Base-by-base conservation (phyloP, 2,329 filamentous ascomycete species). In the Penicillium concentricum region DNA sequence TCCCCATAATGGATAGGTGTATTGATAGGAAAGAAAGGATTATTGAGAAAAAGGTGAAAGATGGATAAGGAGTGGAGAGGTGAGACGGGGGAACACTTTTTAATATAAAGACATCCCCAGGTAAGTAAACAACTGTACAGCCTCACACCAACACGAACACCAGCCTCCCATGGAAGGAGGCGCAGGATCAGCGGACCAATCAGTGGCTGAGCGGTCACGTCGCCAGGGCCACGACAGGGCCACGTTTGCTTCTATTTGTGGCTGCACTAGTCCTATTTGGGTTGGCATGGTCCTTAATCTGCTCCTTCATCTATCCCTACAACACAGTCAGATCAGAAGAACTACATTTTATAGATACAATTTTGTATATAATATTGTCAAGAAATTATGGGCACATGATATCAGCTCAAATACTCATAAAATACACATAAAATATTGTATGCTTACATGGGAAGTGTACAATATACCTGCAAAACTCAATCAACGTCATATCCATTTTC, bases 1-100 rank as follows among this genome's bases (percentile, higher is more conserved):
- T 87, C 61, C 86, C 86, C 87, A 89, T 90, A 67, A 35, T 70
- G 65, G 51, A 38, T 32, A 22, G 48, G 28, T 28, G 32, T 38
- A 22, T 42, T 30, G 28, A 32, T 34, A 20, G 8, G 16, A 24
- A 50, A 30, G 34, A 39, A 30, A 32, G 41, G 10, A 48, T 51
- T 32, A 30, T 50, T 39, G 26, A 22, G 48, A 44, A 52, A 54
- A 16, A 51, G 37, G 24, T 47, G 55, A 50, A 35, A 43, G 43
- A 28, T 37, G 30, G 28, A 39, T 56, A 38, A 41, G 41, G 41
- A 35, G 48, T 48, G 44, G 44, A 34, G 37, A 18, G 24, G 4
- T 30, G 39, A 45, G 46, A 28, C 10, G 26, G 54, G 57, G 45
- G 48, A 4, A 24, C 28, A n/a, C 44, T 22, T 57, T 63, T 63